Base-by-base conservation (phyloP, 495 filamentous ascomycete species). In the Articulospora tetracladia region DNA sequence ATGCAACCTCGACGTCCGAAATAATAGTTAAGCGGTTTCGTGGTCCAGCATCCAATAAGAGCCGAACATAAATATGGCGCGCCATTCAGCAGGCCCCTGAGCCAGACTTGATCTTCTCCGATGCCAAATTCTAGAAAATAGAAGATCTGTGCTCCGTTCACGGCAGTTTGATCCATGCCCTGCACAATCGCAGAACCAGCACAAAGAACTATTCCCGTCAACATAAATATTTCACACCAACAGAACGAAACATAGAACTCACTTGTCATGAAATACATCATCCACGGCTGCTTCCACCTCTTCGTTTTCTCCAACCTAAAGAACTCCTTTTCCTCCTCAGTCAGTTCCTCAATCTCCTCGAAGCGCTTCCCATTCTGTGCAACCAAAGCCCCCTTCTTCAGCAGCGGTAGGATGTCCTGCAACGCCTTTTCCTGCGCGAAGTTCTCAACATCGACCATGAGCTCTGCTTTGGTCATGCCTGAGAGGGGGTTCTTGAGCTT, bases 381-480 rank as follows among this genome's bases (percentile, higher is more conserved):
- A 57, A 93, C 76, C 46, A 90, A 77, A 50, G 91, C 91, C 2
- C 90, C 91, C 59, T 90, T 78, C 39, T 82, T 79, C 68, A 95
- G 89, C 23, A 85, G 84, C 19, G 84, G 77, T 30, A 90, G 72
- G 66, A 91, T 87, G 10, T 83, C 80, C 44, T 77, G 74, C 44
- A 92, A 74, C n/a, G 82, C 80, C 63, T 90, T 77, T 28, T 80
- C 77, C 20, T 74, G 70, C 23, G 86, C 88, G 69, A 90, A 93
- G 1, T 76, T 76, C 47, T 83, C 85, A 28, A 88, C 90, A 72
- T 83, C 83, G 47, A 74, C 75, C 36, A 75, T 77, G n/a, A 94
- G 73, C 61, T 86, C 79, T 11, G 79, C 75, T 46, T 82, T 75
- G 32, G 73, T 79, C 56, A 84, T 79, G 19, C 86, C 87, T 11